Base-by-base conservation (phyloP, 2,329 filamentous ascomycete species). In the Periconia sp. region DNA sequence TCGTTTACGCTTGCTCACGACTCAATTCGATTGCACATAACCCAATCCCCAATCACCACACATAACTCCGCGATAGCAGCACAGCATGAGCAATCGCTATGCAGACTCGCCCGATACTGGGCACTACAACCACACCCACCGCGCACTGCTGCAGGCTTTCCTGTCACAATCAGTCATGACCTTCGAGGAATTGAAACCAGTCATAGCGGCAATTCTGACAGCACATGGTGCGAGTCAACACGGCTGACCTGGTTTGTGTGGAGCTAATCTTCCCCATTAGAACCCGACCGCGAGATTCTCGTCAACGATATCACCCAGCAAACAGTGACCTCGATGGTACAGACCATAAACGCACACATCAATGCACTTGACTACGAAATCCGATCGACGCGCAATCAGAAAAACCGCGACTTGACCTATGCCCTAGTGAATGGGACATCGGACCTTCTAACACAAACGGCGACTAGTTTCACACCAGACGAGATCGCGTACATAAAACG, bases 401-500 rank as follows among this genome's bases (percentile, higher is more conserved):
- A 58, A 27, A 81, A 81, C 10, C 85, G 83, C 60, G 78, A 85
- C 1, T 84, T 85, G n/a, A 78, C 92, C 19, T 96, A 87, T 71
- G 91, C 90, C 1, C 80, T 99, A 33, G 88, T 97, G 45, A 99
- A 99, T 75, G 91, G 88, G 1, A 88, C 89, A 10, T 91, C 88
- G 56, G 94, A 99, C 73, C 79, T 88, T 0, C 79, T 93, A 55
- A 95, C 91, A 0, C 93, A 97, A 66, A 82, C 97, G 40, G 91
- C 92, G 1, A 97, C 94, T 0, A 85, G 84, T 0, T 90, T 89
- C 69, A 83, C 81, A 8, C 78, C 91, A 0, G 92, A 96, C 61
- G 92, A 97, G 76, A 90, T 97, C 31, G 85, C 89, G 0, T 99
- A 91, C 70, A 84, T 97, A 50, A 94, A 95, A 74, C 82, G 94